These are phyloP conservation scores for Neonectria neomacrospora DNA, from an alignment of 2,329 filamentous ascomycete genomes.

Conservation along the genomic window DNA sequence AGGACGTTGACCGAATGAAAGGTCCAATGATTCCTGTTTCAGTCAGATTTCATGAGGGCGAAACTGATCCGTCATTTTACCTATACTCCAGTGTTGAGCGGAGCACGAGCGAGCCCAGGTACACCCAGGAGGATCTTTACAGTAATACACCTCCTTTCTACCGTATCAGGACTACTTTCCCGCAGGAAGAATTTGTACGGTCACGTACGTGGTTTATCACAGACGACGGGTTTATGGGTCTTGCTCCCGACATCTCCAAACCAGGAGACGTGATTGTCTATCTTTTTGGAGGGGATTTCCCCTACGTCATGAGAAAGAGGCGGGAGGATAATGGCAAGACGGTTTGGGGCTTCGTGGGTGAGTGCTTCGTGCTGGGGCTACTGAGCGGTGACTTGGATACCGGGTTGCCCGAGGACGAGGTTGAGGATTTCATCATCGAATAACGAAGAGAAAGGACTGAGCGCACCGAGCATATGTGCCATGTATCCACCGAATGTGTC, in stretches of 20 bases:
- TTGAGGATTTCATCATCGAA: background rate
- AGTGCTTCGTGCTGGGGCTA: background rate
- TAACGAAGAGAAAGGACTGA: background rate
- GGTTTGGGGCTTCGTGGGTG: background rate
- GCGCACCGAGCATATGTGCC: too few relatives aligned
- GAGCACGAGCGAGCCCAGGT: background rate
- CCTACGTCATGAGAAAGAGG: background rate
- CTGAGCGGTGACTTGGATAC: background rate
- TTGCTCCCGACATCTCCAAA: background rate
- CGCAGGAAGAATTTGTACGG: slow-evolving; percentile 1
- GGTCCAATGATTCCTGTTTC: background rate
- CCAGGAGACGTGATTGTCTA: background rate
- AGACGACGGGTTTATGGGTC: background rate
- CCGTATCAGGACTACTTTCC: background rate
- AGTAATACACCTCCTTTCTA: background rate
- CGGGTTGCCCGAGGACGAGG: background rate
- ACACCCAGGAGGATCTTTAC: background rate
- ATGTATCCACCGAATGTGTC: too few relatives aligned
- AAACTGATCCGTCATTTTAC: background rate
- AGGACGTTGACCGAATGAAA: background rate
- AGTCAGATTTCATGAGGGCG: background rate
- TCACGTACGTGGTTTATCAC: slow-evolving; percentile 7
- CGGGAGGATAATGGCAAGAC: background rate
- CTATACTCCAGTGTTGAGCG: background rate
- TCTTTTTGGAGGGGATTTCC: background rate